These are phyloP conservation scores for Euphrasia arctica DNA, from an alignment of 305 asterid genomes.

Conservation along the genomic window DNA sequence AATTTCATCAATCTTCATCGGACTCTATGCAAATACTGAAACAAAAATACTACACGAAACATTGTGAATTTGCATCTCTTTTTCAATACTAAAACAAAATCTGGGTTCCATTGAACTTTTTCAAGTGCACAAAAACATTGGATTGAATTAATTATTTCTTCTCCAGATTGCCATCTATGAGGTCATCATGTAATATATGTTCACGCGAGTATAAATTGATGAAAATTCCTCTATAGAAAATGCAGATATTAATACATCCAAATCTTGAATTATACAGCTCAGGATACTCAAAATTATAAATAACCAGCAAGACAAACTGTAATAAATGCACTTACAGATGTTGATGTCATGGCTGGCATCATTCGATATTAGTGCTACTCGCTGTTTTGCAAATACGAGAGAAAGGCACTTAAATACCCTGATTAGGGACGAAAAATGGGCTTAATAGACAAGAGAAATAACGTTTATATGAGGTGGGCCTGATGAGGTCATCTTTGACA, in stretches of 20 bases:
- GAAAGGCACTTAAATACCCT: neutral
- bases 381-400: neutral
- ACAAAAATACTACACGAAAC: neutral
- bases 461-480: neutral
- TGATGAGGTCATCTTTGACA: too few relatives aligned
- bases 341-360: neutral
- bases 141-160: conserved; percentile 8
- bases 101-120: neutral
- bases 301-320: neutral
- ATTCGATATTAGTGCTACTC: neutral
- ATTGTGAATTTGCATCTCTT: neutral
- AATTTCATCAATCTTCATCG: conserved; percentile 3
- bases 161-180: conserved; percentile 19
- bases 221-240: conserved; percentile 16
- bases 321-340: neutral
- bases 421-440: neutral
- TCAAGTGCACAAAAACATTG: conserved; percentile 8
- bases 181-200: conserved; percentile 6
- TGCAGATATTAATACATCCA: conserved; percentile 15
- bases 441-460: neutral
- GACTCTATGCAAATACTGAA: neutral
- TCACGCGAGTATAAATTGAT: conserved; percentile 7
- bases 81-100: neutral
- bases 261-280: neutral
- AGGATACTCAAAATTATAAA: conserved; percentile 16